Conservation (phyloP, 2,329 filamentous ascomycete genomes). For the Epichloe bromicola region DNA sequence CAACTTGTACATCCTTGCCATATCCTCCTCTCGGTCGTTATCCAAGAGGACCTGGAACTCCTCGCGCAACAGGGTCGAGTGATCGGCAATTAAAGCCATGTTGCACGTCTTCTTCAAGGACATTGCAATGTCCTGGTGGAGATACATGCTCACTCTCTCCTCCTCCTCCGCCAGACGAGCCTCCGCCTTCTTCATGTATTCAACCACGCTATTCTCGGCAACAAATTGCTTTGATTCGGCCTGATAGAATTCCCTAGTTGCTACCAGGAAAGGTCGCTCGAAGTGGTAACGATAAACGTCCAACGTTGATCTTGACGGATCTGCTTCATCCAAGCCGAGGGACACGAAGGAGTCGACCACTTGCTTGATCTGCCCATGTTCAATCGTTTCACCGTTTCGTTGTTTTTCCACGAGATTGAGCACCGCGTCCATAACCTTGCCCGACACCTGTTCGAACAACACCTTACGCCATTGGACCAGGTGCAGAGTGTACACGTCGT, state of each 20-base stretch:
- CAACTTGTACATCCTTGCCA: constrained; percentile 91
- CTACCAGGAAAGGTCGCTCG: constrained; percentile 78
- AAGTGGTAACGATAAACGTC: constrained; percentile 92
- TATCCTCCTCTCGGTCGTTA: constrained; percentile 87
- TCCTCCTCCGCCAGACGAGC: constrained; percentile 81
- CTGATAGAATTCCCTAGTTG: constrained; percentile 77
- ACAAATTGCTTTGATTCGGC: constrained; percentile 90
- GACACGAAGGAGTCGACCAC: constrained; percentile 96
- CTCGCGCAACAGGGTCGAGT: constrained; percentile 74
- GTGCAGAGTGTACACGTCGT: constrained; percentile 95
- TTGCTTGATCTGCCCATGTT: constrained; percentile 91
- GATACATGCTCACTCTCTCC: constrained; percentile 80
- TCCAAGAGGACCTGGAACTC: constrained; percentile 93
- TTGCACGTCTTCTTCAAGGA: constrained; percentile 81
- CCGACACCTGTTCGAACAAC: constrained; percentile 71
- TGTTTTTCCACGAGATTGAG: constrained; percentile 94
- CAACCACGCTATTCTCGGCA: constrained; percentile 91
- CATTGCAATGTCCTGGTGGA: constrained; percentile 78
- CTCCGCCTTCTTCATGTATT: constrained; percentile 99
- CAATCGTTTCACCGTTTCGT: constrained; percentile 92
- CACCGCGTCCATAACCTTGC: constrained; percentile 89
- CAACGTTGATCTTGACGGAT: constrained; percentile 84
- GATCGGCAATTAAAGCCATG: constrained; percentile 76
- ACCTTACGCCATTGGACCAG: constrained; percentile 91
- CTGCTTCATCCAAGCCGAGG: constrained; percentile 82